These are phyloP conservation scores for Albophoma yamanashiensis DNA, from an alignment of 2,329 filamentous ascomycete species.

Conservation along the genomic window DNA sequence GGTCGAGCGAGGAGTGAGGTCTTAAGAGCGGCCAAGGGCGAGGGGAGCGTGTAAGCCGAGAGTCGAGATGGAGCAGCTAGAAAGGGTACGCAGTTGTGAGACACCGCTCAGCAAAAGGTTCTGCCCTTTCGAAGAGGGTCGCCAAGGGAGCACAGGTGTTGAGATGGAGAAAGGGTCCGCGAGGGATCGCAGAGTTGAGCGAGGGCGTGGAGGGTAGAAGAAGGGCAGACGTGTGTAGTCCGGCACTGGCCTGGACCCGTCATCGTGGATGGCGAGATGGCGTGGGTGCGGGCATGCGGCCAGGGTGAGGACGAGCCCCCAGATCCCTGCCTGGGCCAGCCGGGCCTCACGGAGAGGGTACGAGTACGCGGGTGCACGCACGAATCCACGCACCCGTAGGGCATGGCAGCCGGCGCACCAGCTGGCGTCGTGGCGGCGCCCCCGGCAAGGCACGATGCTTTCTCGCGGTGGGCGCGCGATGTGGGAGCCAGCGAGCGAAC, in stretches of 20 bases:
- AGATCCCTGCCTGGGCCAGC: slow-evolving; percentile 3
- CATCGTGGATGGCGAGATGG: slow-evolving; percentile 8
- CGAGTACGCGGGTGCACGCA: no score
- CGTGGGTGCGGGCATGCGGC: slow-evolving; percentile 10
- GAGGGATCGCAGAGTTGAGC: slow-evolving; percentile 7
- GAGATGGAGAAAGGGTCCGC: slow-evolving; percentile 11
- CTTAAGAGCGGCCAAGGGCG: slow-evolving; percentile 2
- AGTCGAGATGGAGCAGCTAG: slow-evolving; percentile 15
- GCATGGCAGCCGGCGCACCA: background rate
- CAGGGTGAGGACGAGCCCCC: slow-evolving; percentile 9
- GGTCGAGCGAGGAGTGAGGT: slow-evolving; percentile 3
- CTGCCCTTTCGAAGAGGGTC: slow-evolving; percentile 22
- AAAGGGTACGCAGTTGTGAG: slow-evolving; percentile 20
- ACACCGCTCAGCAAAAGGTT: slow-evolving; percentile 18
- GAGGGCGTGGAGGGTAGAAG: slow-evolving; percentile 25
- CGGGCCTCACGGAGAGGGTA: background rate
- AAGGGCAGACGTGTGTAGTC: slow-evolving; percentile 19
- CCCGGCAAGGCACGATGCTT: background rate
- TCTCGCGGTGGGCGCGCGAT: background rate
- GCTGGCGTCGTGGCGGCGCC: background rate
- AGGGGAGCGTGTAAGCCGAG: slow-evolving; percentile 10
- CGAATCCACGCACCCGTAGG: background rate
- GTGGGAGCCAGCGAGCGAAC: background rate
- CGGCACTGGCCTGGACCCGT: slow-evolving; percentile 6
- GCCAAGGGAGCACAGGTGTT: slow-evolving; percentile 18